These are phyloP conservation scores for Ophiostoma pallidulum DNA, from an alignment of 2,329 filamentous ascomycete species.

Conservation along the genomic window DNA sequence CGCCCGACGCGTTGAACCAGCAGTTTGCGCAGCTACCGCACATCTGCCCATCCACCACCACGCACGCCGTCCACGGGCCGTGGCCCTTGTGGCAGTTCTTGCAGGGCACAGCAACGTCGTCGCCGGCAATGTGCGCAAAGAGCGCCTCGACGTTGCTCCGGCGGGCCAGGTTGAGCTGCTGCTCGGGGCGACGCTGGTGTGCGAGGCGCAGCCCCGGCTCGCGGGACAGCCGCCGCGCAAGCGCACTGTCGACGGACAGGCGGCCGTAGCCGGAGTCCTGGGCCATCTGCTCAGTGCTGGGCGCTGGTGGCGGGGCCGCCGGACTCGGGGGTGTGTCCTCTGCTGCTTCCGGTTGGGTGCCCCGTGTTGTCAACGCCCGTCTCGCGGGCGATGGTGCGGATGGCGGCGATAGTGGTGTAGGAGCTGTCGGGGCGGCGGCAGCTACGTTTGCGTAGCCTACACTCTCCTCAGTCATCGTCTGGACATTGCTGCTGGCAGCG, in stretches of 20 bases:
- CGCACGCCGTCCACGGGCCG: constrained; percentile 48
- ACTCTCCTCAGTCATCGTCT: no score
- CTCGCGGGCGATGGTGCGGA: no score
- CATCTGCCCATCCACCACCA: constrained; percentile 52
- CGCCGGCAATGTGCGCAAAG: constrained; percentile 47
- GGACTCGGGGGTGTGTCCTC: constrained; percentile 17
- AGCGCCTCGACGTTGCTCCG: constrained; percentile 52
- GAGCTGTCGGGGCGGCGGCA: no score
- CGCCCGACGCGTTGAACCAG: constrained; percentile 54
- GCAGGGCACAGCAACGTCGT: constrained; percentile 38
- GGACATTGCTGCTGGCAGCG: constrained; percentile 13
- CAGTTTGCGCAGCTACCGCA: constrained; percentile 54
- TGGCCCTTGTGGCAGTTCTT: constrained; percentile 53
- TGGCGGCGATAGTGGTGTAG: no score
- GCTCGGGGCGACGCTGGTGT: constrained; percentile 43
- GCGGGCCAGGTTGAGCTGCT: constrained; percentile 45
- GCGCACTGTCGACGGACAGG: constrained; percentile 42
- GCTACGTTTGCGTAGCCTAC: no score
- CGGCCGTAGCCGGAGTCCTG: constrained; percentile 36
- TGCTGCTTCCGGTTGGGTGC: no score
- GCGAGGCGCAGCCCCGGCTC: constrained; percentile 41
- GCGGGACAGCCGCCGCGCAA: constrained; percentile 44
- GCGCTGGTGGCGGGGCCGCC: constrained; percentile 21
- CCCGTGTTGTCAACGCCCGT: no score
- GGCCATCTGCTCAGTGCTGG: constrained; percentile 39